Evolutionary conservation across 2,329 filamentous ascomycete species (phyloP), one percentile per base, ranked within the genome.

Genomic region (Lecanoromycetidae sp.): DNA sequence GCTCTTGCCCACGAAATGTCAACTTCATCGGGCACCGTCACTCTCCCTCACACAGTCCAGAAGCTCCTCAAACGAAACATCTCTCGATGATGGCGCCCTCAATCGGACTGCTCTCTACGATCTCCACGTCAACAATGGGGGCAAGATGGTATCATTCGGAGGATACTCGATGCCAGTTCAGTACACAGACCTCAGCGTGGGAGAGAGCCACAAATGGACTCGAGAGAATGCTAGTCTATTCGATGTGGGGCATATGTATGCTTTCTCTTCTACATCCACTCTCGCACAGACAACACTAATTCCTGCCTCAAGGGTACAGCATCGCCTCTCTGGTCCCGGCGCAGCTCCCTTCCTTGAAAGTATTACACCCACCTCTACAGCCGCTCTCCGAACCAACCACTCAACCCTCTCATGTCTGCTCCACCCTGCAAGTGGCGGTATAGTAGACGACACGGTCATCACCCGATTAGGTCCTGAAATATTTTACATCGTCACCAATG

Each of bases 401-500:
- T 87, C 84, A 56, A 88, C 84, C 12, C 75, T 98, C 32, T 94
- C 85, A n/a, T 80, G 82, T 2, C 74, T 98, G 26, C 71, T 98
- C 33, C 83, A 85, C 66, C 79, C 82, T 4, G 71, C 70, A 10
- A 88, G 81, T 0, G 91, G 91, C 34, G 91, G 91, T 41, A 96
- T 98, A 56, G 80, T 94, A 40, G 91, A 98, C 62, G 91, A 98
- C 67, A 87, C 84, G 4, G 82, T 98, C 57, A 81, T 98, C 59
- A 93, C 88, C 5, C 77, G 83, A 52, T 72, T 94, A n/a, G 75
- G 71, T 22, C 72, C 75, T 46, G 77, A 87, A 49, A 66, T 75
- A 45, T 96, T 88, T 71, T 94, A 95, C 66, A 80, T 96, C 49
- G 91, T 98, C 52, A 94, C 88, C 54, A 98, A 98, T 63, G 91